These are phyloP conservation scores for Lithohypha guttulata DNA, from an alignment of 2,329 filamentous ascomycete species.

Conservation along the genomic window DNA sequence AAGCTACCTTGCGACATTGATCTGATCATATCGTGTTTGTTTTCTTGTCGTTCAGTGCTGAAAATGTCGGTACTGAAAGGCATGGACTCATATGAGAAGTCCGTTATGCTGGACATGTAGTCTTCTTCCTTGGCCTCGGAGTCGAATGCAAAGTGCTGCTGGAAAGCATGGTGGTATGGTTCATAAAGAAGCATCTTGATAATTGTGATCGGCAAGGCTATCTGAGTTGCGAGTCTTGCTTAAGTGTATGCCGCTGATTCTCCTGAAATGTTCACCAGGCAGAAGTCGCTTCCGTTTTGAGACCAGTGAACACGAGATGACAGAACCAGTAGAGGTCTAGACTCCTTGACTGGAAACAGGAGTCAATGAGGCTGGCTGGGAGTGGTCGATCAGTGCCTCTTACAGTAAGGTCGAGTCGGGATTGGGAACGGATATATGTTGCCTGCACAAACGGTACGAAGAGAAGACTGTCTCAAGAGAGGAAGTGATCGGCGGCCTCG, in stretches of 20 bases:
- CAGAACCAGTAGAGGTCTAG: constrained; percentile 13
- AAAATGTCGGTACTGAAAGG: constrained; percentile 9
- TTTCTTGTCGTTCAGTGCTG: constrained; percentile 1
- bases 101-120: constrained; percentile 18
- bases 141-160: constrained; percentile 5
- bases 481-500: constrained; percentile 2
- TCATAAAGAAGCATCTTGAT: constrained; percentile 21
- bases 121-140: constrained; percentile 17
- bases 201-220: background rate
- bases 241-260: too few species aligned
- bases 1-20: constrained; percentile 1
- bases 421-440: too few species aligned
- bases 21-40: constrained; percentile 6
- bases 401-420: constrained; percentile 2
- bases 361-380: constrained; percentile 19
- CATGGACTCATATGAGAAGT: constrained; percentile 13
- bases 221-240: background rate
- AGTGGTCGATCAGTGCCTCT: constrained; percentile 18
- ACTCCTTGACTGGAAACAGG: constrained; percentile 9
- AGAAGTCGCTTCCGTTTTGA: constrained; percentile 10
- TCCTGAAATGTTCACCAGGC: too few species aligned
- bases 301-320: constrained; percentile 9
- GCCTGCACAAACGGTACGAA: too few species aligned
- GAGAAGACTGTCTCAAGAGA: too few species aligned
- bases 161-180: constrained; percentile 17